Percentiles rank a stretch among this genome's conserved stretches.
phyloP scores from a whole-genome alignment of 345 rosid species.

The Cardamine resedifolia region DNA sequence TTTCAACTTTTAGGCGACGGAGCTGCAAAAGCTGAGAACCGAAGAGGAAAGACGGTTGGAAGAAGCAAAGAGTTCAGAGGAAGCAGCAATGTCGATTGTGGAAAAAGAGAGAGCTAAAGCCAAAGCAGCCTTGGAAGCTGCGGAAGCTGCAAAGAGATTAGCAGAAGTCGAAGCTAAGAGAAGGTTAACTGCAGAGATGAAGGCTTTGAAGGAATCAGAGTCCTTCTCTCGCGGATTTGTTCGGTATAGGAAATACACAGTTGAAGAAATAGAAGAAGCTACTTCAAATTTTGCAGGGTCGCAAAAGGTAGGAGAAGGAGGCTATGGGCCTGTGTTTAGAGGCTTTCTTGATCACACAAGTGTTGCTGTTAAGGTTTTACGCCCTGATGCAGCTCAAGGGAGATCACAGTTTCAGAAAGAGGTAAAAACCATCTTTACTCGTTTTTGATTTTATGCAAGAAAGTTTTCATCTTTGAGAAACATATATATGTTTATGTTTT shows the following conservation, averaged over 20 bases:
- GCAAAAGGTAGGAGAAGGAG: conserved; percentile 89
- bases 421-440: conserved; percentile 43
- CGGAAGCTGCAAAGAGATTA: conserved; percentile 67
- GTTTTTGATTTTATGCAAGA: neutral
- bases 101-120: conserved; percentile 68
- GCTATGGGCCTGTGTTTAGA: conserved; percentile 91
- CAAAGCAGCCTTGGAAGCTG: conserved; percentile 69
- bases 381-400: conserved; percentile 96
- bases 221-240: conserved; percentile 35
- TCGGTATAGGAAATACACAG: conserved; percentile 68
- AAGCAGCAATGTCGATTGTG: conserved; percentile 59
- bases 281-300: conserved; percentile 54
- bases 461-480: neutral
- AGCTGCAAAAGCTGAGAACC: conserved; percentile 61
- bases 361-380: conserved; percentile 82
- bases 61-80: conserved; percentile 73
- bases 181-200: conserved; percentile 52
- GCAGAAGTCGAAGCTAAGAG: conserved; percentile 64
- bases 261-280: conserved; percentile 80
- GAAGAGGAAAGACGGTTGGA: conserved; percentile 68
- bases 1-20: conserved; percentile 49
- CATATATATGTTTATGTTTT: neutral
- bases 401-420: conserved; percentile 81
- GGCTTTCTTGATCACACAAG: conserved; percentile 84
- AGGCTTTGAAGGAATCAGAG: conserved; percentile 48